Evolutionary conservation across 306 rosid species (phyloP).

Genomic region (Alnus rubra): DNA sequence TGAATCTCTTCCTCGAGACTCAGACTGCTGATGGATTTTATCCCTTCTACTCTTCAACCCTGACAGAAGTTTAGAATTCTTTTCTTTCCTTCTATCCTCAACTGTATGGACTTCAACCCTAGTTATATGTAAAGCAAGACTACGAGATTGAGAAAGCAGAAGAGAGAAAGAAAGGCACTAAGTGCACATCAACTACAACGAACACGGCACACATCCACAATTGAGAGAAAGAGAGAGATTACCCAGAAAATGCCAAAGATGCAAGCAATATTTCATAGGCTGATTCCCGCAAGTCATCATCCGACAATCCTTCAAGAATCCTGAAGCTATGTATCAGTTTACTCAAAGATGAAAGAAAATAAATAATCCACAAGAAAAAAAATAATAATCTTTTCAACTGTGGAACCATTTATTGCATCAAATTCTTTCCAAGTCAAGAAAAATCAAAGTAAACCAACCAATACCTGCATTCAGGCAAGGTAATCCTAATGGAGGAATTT

Average conservation of each 20-base stretch:
- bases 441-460: conserved; percentile 9
- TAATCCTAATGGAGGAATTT: conserved; percentile 46
- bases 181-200: conserved; percentile 9
- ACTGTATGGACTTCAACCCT: conserved; percentile 39
- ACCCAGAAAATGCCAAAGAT: conserved; percentile 57
- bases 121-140: conserved; percentile 18
- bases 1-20: conserved; percentile 36
- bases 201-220: background rate
- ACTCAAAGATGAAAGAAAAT: conserved; percentile 19
- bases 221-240: conserved; percentile 12
- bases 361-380: background rate
- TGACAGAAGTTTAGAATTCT: conserved; percentile 35
- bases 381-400: background rate
- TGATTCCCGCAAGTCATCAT: conserved; percentile 54
- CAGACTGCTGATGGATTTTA: conserved; percentile 31
- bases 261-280: conserved; percentile 54
- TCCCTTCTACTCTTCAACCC: conserved; percentile 42
- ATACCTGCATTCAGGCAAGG: conserved; percentile 52
- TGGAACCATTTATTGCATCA: background rate
- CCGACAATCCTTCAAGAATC: conserved; percentile 46
- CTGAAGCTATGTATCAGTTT: conserved; percentile 44
- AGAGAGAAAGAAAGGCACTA: conserved; percentile 3
- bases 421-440: background rate
- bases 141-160: conserved; percentile 7
- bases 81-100: conserved; percentile 49